Base-by-base conservation (phyloP, 2,329 filamentous ascomycete genomes). In the Colletotrichum abscissum region DNA sequence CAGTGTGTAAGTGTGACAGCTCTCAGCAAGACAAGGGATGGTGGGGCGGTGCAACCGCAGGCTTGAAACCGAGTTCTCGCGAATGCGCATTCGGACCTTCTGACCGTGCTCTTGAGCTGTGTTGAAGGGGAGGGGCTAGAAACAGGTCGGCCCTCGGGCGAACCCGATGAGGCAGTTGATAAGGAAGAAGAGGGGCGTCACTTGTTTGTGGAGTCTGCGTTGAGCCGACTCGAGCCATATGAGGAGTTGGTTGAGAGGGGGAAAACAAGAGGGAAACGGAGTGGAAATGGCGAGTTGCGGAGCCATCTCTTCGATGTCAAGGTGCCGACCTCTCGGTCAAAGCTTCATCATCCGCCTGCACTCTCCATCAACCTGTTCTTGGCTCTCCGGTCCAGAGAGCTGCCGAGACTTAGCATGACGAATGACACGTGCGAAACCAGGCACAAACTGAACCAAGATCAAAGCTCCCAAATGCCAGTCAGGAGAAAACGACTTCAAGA, bases 1-100 rank as follows among this genome's bases (percentile, higher is more conserved):
- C 71, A 63, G 63, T 73, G 63, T 73, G 35, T 49, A 46, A 71
- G 67, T 70, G 60, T 65, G 67, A 60, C 66, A 65, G 66, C 56
- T 33, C 30, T 58, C 54, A 73, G 46, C 56, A 66, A 66, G 70
- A 38, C 55, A 73, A 19, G 46, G 38, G 55, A 49, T 22, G 56
- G 62, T 62, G 71, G 62, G 62, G 71, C 62, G 55, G 35, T 73
- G 60, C 67, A 71, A 71, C 59, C 62, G 71, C 71, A 71, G 49
- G 60, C 60, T 71, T 73, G 71, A 73, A 73, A 73, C 71, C 46
- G 49, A 73, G 67, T 49, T 64, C 62, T 71, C 33, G 67, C 58
- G 67, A 54, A 67, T 66, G 57, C 67, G 59, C 60, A 70, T 73
- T 70, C 60, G 60, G 56, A 71, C 60, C 60, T 62, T 60, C n/a